These are phyloP conservation scores for Xerocomus amazonicus DNA, from an alignment of 1,284 basidiomycete genomes.

Conservation along the genomic window DNA sequence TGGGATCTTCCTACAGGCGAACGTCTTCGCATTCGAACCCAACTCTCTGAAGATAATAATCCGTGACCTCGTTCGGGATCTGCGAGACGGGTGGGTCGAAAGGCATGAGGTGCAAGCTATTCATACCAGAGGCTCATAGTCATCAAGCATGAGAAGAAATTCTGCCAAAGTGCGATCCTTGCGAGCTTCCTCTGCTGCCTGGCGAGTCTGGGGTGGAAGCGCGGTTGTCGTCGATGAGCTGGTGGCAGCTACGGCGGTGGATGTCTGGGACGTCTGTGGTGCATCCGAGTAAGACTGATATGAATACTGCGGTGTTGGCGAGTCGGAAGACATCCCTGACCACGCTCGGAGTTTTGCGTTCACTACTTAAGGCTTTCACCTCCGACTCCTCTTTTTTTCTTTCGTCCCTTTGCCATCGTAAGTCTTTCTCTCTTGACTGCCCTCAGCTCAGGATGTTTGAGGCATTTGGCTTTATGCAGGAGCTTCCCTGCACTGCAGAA, in stretches of 20 bases:
- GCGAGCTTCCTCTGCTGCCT: conserved; percentile 77
- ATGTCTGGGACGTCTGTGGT: conserved; percentile 17
- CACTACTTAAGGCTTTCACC: conserved; percentile 23
- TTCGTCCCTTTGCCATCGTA: conserved; percentile 4
- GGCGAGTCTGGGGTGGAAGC: conserved; percentile 50
- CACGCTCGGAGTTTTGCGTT: conserved; percentile 27
- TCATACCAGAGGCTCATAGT: conserved; percentile 91
- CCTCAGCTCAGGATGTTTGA: conserved; percentile 69
- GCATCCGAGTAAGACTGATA: conserved; percentile 24
- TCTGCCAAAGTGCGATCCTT: conserved; percentile 91
- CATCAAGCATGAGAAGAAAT: conserved; percentile 94
- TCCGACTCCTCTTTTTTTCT: accelerated
- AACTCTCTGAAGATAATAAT: conserved; percentile 94
- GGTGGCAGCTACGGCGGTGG: conserved; percentile 13
- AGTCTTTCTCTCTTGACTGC: conserved; percentile 3
- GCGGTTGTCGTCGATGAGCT: conserved; percentile 13
- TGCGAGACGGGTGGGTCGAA: conserved; percentile 31
- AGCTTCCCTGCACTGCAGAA: conserved; percentile 54
- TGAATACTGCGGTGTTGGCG: conserved; percentile 28
- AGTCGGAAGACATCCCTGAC: conserved; percentile 31
- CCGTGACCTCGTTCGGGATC: conserved; percentile 98
- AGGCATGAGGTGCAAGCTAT: not conserved
- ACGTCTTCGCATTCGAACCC: conserved; percentile 97
- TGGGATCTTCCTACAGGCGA: conserved; percentile 60
- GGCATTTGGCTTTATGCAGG: conserved; percentile 88